These are phyloP conservation scores for Thelonectria olida DNA, from an alignment of 2,329 filamentous ascomycete genomes.

Conservation along the genomic window DNA sequence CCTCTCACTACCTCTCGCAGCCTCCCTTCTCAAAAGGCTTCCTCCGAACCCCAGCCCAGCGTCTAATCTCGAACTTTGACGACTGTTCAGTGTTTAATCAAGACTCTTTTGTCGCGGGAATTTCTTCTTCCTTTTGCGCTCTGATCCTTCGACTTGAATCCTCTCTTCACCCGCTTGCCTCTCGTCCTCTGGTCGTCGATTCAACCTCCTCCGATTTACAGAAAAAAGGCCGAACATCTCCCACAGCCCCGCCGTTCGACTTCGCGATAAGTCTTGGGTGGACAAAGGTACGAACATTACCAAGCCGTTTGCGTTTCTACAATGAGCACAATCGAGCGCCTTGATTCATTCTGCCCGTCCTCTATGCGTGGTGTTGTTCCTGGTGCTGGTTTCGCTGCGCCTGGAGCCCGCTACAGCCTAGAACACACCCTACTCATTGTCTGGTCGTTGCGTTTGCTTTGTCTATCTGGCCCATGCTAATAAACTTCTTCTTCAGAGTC, in stretches of 20 bases:
- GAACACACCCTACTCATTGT: not conserved
- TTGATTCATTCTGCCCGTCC: no score
- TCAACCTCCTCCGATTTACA: slow-evolving; percentile 35
- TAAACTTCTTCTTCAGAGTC: slow-evolving; percentile 25
- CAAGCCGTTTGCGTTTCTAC: not conserved
- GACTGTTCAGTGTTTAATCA: slow-evolving; percentile 27
- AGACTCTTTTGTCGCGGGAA: slow-evolving; percentile 29
- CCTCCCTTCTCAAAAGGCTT: slow-evolving; percentile 42
- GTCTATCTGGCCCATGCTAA: slow-evolving; percentile 30
- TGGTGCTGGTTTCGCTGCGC: slow-evolving; percentile 4
- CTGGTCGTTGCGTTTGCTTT: not conserved
- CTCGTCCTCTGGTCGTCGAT: slow-evolving; percentile 20
- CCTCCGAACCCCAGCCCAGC: slow-evolving; percentile 35
- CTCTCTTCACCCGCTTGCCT: not conserved
- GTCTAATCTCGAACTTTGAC: slow-evolving; percentile 30
- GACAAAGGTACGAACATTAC: slow-evolving; percentile 37
- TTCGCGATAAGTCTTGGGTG: slow-evolving; percentile 36
- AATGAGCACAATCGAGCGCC: not conserved
- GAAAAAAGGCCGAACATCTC: slow-evolving; percentile 36
- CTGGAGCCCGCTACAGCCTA: not conserved
- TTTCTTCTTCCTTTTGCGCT: slow-evolving; percentile 12
- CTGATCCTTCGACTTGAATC: slow-evolving; percentile 1
- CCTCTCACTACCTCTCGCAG: slow-evolving; percentile 41
- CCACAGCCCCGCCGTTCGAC: slow-evolving; percentile 39
- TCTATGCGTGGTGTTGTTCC: slow-evolving; percentile 7